Conservation (phyloP, 495 filamentous ascomycete genomes). For the Trichocladium antarcticum region DNA sequence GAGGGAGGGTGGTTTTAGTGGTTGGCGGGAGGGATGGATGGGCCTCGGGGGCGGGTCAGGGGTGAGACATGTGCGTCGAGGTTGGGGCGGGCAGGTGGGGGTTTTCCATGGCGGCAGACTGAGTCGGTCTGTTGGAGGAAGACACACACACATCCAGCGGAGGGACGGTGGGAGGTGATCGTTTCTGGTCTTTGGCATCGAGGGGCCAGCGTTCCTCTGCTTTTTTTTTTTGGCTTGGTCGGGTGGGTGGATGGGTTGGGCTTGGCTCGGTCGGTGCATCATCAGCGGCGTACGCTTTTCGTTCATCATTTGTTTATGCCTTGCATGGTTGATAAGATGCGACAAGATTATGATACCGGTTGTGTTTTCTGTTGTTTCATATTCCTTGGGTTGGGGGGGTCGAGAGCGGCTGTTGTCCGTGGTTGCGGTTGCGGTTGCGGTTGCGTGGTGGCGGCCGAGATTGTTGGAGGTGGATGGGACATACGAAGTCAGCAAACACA, state of each 20-base stretch:
- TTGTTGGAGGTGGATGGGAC: too few species aligned
- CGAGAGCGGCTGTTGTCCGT: neutral
- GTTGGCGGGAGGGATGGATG: neutral
- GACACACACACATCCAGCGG: neutral
- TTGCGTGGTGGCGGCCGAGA: too few species aligned
- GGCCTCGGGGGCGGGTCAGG: too few species aligned
- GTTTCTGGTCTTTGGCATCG: neutral
- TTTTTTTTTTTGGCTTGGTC: neutral
- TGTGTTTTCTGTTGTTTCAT: too few species aligned
- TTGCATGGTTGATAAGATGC: conserved; percentile 4
- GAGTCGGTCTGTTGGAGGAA: too few species aligned
- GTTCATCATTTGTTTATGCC: neutral
- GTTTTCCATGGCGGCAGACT: too few species aligned
- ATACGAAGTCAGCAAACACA: too few species aligned
- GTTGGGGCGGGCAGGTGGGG: too few species aligned
- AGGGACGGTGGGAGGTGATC: neutral
- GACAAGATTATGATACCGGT: conserved; percentile 5
- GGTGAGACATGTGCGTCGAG: too few species aligned
- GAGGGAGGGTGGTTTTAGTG: neutral
- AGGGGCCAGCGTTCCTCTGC: neutral
- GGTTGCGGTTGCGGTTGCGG: neutral
- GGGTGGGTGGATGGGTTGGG: neutral
- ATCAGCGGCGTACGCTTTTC: neutral
- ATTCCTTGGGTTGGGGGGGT: neutral
- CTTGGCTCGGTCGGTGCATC: neutral